Percentiles rank a stretch among this genome's conserved stretches.
Evolutionary conservation across 1,284 basidiomycete genomes (phyloP).

Genomic region (Boletus semigastroideus): DNA sequence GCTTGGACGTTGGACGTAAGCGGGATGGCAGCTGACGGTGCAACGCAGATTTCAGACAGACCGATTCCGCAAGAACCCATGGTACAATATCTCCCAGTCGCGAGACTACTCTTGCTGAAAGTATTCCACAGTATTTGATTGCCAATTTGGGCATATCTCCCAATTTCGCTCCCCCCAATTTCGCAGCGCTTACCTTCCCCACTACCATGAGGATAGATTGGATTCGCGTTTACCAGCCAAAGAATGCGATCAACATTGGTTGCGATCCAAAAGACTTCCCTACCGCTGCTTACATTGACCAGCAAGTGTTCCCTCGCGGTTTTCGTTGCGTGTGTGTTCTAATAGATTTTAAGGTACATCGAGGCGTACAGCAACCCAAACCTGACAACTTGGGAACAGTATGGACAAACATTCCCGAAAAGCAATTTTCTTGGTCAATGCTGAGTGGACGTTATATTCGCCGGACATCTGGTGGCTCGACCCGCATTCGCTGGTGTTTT

Average conservation of each 20-base stretch:
- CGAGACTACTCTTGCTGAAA: constrained; percentile 2
- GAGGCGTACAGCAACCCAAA: constrained; percentile 57
- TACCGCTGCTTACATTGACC: constrained; percentile 71
- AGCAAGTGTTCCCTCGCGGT: constrained; percentile 42
- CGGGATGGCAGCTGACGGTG: constrained; percentile 68
- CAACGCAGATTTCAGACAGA: constrained; percentile 69
- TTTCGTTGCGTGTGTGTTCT: constrained; percentile 10
- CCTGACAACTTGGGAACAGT: constrained; percentile 59
- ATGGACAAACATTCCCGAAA: constrained; percentile 59
- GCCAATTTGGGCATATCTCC: constrained; percentile 80
- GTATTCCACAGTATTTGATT: constrained; percentile 61
- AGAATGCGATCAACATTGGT: constrained; percentile 68
- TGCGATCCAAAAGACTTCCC: constrained; percentile 83
- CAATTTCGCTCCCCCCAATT: constrained; percentile 73
- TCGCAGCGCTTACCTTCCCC: constrained; percentile 68
- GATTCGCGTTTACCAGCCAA: constrained; percentile 79
- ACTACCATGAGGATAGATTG: constrained; percentile 76
- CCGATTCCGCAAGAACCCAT: constrained; percentile 84
- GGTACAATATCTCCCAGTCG: constrained; percentile 40
- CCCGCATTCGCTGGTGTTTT: constrained; percentile 8
- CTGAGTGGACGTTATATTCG: constrained; percentile 26
- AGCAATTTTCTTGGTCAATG: constrained; percentile 56
- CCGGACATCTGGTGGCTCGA: constrained; percentile 7
- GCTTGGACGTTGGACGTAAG: constrained; percentile 77
- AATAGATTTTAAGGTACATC: constrained; percentile 41